A percentile compares a stretch with the other conserved stretches of the same genome.
These are phyloP conservation scores for Scenedesmus sp. DNA, from an alignment of 163 green algal genomes.

Conservation along the genomic window DNA sequence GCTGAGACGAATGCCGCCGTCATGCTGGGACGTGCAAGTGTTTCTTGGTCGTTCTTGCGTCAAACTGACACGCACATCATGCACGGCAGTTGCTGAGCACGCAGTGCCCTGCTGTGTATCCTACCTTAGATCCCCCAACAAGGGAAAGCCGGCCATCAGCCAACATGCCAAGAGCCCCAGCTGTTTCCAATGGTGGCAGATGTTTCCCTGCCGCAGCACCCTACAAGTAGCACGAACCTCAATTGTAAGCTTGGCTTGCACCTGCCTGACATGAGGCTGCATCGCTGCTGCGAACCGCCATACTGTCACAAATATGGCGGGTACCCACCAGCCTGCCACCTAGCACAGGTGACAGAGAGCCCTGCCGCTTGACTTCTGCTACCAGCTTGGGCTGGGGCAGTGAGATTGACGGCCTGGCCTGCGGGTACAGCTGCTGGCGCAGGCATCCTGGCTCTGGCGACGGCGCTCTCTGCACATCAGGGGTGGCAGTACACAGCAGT, in stretches of 20 bases:
- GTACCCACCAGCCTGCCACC: background rate
- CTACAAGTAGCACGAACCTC: background rate
- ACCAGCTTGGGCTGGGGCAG: conserved; percentile 14
- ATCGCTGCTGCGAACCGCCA: background rate
- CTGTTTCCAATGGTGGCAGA: conserved; percentile 21
- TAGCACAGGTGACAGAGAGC: conserved; percentile 13
- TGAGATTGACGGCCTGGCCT: background rate
- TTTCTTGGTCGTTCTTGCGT: no score
- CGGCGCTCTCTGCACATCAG: background rate
- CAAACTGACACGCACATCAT: background rate
- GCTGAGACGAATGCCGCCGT: background rate
- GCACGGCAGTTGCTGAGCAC: background rate
- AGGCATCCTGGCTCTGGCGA: conserved; percentile 29
- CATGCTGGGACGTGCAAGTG: background rate
- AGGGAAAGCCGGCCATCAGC: background rate
- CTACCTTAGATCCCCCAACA: background rate
- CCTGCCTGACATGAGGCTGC: background rate
- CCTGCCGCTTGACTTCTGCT: background rate
- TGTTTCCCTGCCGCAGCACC: background rate
- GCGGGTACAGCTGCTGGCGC: conserved; percentile 52
- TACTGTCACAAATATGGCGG: background rate
- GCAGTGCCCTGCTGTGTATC: background rate
- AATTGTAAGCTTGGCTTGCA: background rate
- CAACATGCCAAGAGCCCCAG: conserved; percentile 14
- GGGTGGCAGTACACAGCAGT: background rate